Base-by-base conservation (phyloP, 139 green algal species). In the Coelastrella sp. region DNA sequence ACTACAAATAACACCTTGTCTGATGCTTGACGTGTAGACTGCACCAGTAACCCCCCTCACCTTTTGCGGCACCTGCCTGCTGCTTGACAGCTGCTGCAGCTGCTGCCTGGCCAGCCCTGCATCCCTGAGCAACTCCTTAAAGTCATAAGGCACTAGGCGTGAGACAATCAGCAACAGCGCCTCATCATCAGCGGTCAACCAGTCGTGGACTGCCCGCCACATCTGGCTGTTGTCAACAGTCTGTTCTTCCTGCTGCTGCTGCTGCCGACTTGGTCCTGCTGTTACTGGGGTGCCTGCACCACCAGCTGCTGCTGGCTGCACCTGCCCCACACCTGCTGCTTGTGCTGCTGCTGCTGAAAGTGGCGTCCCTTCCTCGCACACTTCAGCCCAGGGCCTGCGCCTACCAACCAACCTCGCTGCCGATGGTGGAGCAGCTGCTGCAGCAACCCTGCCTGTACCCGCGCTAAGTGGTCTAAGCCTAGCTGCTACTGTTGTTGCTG, bases 101-200 rank as follows among this genome's bases (percentile, higher is more conserved):
- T 72, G 68, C 56, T 58, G 63, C 49, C 14, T 63, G 8, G 25
- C 56, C 20, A 49, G 22, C 12, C n/a, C 59, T 25, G n/a, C 85
- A 7, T 68, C 73, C 68, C 57, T 25, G 6, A 75, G 22, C 27
- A 70, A 60, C n/a, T 8, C 72, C 15, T 25, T 57, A 61, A 25
- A 85, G 73, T 27, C 78, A 63, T 85, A 85, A 19, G 86, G 86
- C 59, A 90, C 86, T 74, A 90, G 59, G 58, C 24, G n/a, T 15
- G 75, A 59, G 25, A 90, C 86, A 20, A 58, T 11, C 74, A 65
- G 17, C 86, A 90, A 75, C 86, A 90, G 56, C 19, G 24, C 49
- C 60, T 90, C 86, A 58, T 90, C 86, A 19, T 90, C 86, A 49
- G 60, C n/a, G 6, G 86, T 90, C 59, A 90, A 75, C 86, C 57